Conservation (phyloP, 352 stramenopile genomes). For the Phytophthora hibernalis region DNA sequence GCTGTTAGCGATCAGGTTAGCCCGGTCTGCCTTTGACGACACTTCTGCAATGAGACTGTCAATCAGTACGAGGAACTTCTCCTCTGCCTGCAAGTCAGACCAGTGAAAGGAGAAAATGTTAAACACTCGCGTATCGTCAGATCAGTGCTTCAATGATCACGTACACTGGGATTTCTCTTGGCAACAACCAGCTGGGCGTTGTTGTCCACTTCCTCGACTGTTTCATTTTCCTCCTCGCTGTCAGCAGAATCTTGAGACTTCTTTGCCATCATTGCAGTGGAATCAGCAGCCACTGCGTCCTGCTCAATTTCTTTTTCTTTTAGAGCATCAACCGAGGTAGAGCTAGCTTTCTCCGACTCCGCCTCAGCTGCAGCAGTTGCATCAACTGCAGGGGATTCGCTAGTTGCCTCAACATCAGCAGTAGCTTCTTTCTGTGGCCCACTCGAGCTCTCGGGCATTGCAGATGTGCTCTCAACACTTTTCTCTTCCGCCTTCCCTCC, state of each 20-base stretch:
- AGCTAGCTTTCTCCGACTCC: conserved; percentile 5
- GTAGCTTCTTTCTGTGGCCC: background rate
- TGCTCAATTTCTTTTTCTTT: conserved; percentile 40
- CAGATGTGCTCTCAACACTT: conserved; percentile 2
- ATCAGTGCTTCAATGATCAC: background rate
- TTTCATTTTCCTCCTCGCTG: conserved; percentile 3
- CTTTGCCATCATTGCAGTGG: background rate
- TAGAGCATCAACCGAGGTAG: conserved; percentile 6
- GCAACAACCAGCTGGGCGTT: conserved; percentile 18
- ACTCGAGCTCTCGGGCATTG: conserved; percentile 3
- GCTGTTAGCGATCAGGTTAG: conserved; percentile 71
- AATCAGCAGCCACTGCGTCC: conserved; percentile 7
- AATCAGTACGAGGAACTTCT: conserved; percentile 65
- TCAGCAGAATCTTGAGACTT: background rate
- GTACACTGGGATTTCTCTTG: conserved; percentile 31
- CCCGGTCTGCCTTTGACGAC: conserved; percentile 60
- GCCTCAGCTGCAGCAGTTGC: background rate
- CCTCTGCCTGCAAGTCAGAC: conserved; percentile 40
- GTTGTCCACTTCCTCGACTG: background rate
- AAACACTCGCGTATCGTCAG: background rate
- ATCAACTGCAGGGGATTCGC: background rate
- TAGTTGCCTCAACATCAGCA: conserved; percentile 4
- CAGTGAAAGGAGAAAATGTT: background rate
- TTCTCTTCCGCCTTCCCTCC: background rate
- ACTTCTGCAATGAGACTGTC: conserved; percentile 70